Base-by-base conservation (phyloP, 305 asterid species). In the Fraxinus baroniana region DNA sequence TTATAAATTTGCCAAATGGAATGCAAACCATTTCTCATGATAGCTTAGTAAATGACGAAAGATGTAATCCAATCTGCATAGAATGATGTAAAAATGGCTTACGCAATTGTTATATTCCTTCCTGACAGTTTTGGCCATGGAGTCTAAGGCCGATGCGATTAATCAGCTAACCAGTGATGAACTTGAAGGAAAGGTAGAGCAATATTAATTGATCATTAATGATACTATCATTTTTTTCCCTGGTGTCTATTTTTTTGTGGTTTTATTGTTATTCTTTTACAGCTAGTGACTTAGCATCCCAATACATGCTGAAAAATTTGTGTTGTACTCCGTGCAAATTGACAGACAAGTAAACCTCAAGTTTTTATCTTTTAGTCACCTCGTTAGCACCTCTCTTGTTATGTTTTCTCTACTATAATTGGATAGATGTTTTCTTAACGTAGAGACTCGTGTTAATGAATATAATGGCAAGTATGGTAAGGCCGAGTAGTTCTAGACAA, bases 111-210 rank as follows among this genome's bases (percentile, higher is more conserved):
- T 7, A 37, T 79, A 57, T 77, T 74, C 32, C 82, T 64, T 83
- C 77, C 52, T 28, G 79, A 74, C 91, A 96, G 99, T 96, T 82
- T n/a, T 94, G 93, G 92, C 94, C 4, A 90, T 96, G 99, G 99
- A 96, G 88, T 92, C 98, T 82, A 97, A 94, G 83, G 95, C 99
- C 12, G 99, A 96, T 15, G 98, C 98, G 35, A 93, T 94, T 75
- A 91, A 90, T 85, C 94, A 94, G 89, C 92, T 96, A 60, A 83
- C 89, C 55, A 83, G 90, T 78, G 99, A 96, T 83, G 99, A 96
- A 83, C 99, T 96, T 84, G 99, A 94, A 84, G 98, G 98, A 86
- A 91, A 94, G 99, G 99, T 96, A 88, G 28, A 60, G 52, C n/a
- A 35, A 37, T 12, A 24, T 15, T 81, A 73, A 41, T 68, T 22